These are phyloP conservation scores for Aspergillus quadrilineatus DNA, from an alignment of 2,329 filamentous ascomycete genomes.

Conservation along the genomic window DNA sequence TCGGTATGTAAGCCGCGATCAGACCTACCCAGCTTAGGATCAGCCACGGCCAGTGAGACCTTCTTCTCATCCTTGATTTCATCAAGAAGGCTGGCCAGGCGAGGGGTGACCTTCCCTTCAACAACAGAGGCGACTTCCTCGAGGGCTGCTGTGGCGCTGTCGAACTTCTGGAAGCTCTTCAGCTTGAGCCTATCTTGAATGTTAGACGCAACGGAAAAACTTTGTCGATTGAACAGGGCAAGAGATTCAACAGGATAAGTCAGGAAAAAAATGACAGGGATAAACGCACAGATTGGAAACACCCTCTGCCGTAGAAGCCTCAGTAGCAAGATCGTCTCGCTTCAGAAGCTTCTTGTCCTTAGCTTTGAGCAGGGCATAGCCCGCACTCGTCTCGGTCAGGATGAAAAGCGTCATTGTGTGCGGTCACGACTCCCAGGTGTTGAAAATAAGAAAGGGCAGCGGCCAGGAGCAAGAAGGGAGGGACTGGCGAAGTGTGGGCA, in stretches of 20 bases:
- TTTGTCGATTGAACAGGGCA: slow-evolving; percentile 15
- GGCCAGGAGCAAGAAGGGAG: slow-evolving; percentile 24
- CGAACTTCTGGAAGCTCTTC: slow-evolving; percentile 97
- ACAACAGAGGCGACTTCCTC: slow-evolving; percentile 86
- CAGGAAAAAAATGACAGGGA: not conserved
- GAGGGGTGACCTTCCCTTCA: slow-evolving; percentile 91
- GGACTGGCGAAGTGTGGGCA: slow-evolving; percentile 26
- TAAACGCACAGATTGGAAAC: slow-evolving; percentile 76
- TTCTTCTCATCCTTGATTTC: slow-evolving; percentile 97
- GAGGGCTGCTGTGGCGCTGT: slow-evolving; percentile 84
- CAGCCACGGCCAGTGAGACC: slow-evolving; percentile 87
- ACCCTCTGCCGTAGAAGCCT: slow-evolving; percentile 77
- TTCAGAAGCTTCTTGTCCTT: slow-evolving; percentile 98
- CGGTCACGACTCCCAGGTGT: slow-evolving; percentile 31
- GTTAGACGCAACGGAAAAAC: slow-evolving; percentile 29
- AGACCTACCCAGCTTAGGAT: slow-evolving; percentile 73
- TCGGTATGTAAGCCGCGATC: not conserved
- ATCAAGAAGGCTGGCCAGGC: slow-evolving; percentile 78
- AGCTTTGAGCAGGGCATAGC: slow-evolving; percentile 97
- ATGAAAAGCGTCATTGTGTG: slow-evolving; percentile 82
- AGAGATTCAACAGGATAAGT: not conserved
- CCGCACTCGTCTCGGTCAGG: slow-evolving; percentile 89
- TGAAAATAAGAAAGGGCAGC: slow-evolving; percentile 19
- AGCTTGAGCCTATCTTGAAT: slow-evolving; percentile 69
- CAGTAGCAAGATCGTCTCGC: slow-evolving; percentile 72